A percentile compares a stretch with the other conserved stretches of the same genome.
Conservation (phyloP, 371 early-diverging fungal species). For the Syncephalastrum contaminatum region DNA sequence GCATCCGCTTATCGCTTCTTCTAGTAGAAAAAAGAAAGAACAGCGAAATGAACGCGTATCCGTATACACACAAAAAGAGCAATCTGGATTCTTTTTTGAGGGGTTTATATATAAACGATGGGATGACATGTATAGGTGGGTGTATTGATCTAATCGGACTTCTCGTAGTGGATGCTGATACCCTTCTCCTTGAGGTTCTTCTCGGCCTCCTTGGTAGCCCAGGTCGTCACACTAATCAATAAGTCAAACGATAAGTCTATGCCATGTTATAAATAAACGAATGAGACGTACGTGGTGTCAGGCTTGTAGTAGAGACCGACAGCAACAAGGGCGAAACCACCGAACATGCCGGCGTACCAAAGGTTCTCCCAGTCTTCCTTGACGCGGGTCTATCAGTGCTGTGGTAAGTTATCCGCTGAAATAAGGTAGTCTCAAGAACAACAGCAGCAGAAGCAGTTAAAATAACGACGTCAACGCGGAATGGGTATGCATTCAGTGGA, state of each 20-base stretch:
- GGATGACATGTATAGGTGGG: neutral
- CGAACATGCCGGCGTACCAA: conserved; percentile 61
- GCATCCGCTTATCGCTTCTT: too few species aligned
- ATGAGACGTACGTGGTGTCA: conserved; percentile 54
- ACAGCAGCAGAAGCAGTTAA: too few species aligned
- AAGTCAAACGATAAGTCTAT: neutral
- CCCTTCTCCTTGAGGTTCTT: conserved; percentile 55
- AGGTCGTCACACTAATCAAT: conserved; percentile 38
- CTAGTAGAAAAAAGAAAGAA: too few species aligned
- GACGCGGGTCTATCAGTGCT: conserved; percentile 48
- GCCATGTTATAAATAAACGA: neutral
- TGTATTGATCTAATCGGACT: conserved; percentile 19
- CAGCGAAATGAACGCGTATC: too few species aligned
- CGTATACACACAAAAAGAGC: too few species aligned
- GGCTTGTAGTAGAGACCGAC: conserved; percentile 66
- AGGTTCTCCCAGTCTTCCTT: conserved; percentile 73
- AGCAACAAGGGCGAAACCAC: conserved; percentile 52
- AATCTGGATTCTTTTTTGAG: too few species aligned
- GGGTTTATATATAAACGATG: too few species aligned
- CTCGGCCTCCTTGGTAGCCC: conserved; percentile 55
- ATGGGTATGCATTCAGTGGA: neutral
- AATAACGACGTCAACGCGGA: too few species aligned
- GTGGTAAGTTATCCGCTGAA: conserved; percentile 4
- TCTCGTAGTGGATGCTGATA: conserved; percentile 35
- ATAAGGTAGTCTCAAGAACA: neutral